phyloP scores from a whole-genome alignment of 2,329 filamentous ascomycete species.

The Thielaviopsis euricoi region DNA sequence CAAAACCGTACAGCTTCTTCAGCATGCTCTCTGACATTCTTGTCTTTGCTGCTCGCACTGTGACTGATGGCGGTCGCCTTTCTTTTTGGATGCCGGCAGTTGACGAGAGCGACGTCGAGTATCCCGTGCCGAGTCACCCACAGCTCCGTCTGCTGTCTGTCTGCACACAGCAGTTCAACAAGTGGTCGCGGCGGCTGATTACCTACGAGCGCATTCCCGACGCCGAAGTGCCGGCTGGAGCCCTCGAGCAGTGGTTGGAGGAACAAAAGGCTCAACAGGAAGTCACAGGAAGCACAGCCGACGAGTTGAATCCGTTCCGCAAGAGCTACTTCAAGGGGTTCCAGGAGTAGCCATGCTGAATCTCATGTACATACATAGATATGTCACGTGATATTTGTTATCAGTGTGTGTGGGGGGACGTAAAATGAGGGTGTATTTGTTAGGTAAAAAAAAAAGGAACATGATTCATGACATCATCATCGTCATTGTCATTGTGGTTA shows the following conservation, averaged over 20 bases:
- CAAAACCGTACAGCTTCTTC: slow-evolving; percentile 79
- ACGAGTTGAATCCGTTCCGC: slow-evolving; percentile 45
- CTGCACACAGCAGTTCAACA: slow-evolving; percentile 78
- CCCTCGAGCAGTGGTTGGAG: slow-evolving; percentile 20
- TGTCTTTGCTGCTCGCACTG: slow-evolving; percentile 56
- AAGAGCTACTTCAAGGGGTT: slow-evolving; percentile 42
- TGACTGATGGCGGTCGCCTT: slow-evolving; percentile 65
- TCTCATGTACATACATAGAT: no score
- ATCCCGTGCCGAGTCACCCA: slow-evolving; percentile 62
- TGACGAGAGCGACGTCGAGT: slow-evolving; percentile 57
- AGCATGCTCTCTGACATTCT: slow-evolving; percentile 85
- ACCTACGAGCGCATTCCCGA: slow-evolving; percentile 64
- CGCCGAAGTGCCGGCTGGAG: slow-evolving; percentile 30
- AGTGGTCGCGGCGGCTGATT: slow-evolving; percentile 79
- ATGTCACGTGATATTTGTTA: slow-evolving; percentile 6
- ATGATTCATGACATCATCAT: background rate
- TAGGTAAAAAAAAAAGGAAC: background rate
- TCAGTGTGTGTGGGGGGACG: no score
- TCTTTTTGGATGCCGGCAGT: slow-evolving; percentile 97
- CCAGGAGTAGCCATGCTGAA: no score
- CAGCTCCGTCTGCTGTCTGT: slow-evolving; percentile 56
- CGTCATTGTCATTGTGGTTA: background rate
- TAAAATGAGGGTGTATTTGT: no score
- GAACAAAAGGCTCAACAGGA: slow-evolving; percentile 14
- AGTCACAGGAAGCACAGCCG: slow-evolving; percentile 31